phyloP scores from a whole-genome alignment of 352 stramenopile species.

The Globisporangium mamillatum region DNA sequence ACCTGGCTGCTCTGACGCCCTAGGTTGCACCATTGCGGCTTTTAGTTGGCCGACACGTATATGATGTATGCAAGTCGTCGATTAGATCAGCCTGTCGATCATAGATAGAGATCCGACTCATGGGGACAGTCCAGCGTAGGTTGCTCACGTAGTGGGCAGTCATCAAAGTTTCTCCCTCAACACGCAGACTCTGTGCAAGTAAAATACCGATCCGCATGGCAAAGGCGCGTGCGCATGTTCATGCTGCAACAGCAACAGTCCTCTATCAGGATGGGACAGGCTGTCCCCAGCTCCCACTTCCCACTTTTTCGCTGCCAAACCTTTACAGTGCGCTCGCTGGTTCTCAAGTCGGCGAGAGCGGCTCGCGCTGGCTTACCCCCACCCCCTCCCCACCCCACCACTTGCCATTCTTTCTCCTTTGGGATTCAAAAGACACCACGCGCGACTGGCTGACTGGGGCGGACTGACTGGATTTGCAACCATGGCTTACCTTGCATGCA shows the following conservation, averaged over 20 bases:
- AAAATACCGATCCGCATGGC: not conserved
- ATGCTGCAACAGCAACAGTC: not conserved
- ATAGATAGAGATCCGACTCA: not conserved
- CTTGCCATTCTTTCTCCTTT: not conserved
- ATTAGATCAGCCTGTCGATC: not conserved
- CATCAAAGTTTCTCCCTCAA: not conserved
- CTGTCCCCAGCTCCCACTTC: not conserved
- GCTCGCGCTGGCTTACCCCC: not conserved
- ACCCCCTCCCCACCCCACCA: not conserved
- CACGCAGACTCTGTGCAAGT: not conserved
- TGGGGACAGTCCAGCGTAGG: not conserved
- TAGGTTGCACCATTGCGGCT: not conserved
- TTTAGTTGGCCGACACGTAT: not conserved
- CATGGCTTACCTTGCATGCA: not conserved
- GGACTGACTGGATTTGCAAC: constrained; percentile 1
- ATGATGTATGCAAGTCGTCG: not conserved
- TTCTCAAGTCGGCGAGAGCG: not conserved
- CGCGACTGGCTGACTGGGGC: not conserved
- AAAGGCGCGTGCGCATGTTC: not conserved
- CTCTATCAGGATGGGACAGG: not conserved
- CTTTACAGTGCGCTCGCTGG: not conserved
- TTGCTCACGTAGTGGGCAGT: not conserved
- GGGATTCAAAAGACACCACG: not conserved
- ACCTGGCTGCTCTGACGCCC: not conserved
- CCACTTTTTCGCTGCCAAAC: not conserved